Conservation (phyloP, 2,329 filamentous ascomycete species). For the Penicillium glabrum region DNA sequence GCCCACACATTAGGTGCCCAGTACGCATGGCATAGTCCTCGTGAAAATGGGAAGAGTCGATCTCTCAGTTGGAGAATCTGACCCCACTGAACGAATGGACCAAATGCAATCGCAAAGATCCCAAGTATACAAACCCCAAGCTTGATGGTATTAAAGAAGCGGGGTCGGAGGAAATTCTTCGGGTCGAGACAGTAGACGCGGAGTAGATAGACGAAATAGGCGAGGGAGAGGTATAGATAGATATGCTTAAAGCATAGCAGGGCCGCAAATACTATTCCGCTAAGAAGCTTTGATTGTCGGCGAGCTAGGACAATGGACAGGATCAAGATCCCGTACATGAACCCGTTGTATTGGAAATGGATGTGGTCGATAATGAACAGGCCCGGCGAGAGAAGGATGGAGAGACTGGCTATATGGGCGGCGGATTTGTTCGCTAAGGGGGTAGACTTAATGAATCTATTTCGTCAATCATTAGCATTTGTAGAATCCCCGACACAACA, state of each 20-base stretch:
- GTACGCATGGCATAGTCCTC: conserved; percentile 94
- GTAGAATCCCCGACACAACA: background rate
- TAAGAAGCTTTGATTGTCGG: conserved; percentile 69
- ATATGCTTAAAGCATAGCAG: conserved; percentile 97
- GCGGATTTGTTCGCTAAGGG: conserved; percentile 66
- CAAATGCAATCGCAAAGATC: conserved; percentile 80
- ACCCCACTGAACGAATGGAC: conserved; percentile 77
- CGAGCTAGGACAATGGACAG: conserved; percentile 82
- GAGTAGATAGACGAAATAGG: conserved; percentile 93
- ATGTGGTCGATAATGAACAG: conserved; percentile 97
- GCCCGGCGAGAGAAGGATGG: conserved; percentile 86
- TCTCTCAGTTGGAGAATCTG: conserved; percentile 83
- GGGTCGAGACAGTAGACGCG: conserved; percentile 82
- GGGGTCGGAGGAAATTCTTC: conserved; percentile 72
- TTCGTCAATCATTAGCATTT: background rate
- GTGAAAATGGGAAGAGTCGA: conserved; percentile 88
- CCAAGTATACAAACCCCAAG: conserved; percentile 70
- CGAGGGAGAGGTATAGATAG: conserved; percentile 91
- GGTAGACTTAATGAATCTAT: conserved; percentile 74
- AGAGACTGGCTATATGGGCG: conserved; percentile 83
- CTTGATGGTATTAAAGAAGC: conserved; percentile 77
- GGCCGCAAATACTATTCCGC: conserved; percentile 79
- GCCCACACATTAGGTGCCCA: conserved; percentile 99
- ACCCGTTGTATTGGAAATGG: conserved; percentile 98
- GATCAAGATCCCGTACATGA: conserved; percentile 87